These are phyloP conservation scores for Elymus sibiricus DNA, from an alignment of 176 grass and related monocot genomes.

Conservation along the genomic window DNA sequence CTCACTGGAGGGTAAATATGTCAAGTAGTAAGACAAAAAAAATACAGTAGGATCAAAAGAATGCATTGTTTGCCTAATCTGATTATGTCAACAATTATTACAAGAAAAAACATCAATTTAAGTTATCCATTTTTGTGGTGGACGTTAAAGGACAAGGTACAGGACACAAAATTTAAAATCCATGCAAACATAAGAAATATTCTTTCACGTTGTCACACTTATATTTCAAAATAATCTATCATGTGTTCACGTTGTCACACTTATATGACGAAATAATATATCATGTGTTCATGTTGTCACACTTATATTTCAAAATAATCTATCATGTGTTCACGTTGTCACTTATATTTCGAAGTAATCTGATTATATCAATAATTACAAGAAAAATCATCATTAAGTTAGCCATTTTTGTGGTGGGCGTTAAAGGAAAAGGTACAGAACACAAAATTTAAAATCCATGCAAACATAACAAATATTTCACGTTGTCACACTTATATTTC, in stretches of 20 bases:
- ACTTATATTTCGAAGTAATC: background rate
- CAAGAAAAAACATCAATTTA: background rate
- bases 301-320: background rate
- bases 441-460: background rate
- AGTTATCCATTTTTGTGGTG: background rate
- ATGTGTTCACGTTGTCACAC: background rate
- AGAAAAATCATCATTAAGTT: background rate
- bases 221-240: slow-evolving; percentile 2
- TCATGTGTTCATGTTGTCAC: background rate
- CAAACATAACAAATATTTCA: background rate
- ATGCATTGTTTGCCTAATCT: background rate
- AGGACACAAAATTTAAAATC: background rate
- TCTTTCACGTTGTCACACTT: background rate
- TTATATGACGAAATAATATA: background rate
- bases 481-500: background rate
- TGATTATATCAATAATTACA: background rate
- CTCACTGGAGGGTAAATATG: background rate
- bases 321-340: background rate
- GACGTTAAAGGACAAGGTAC: background rate
- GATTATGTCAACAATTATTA: slow-evolving; percentile 1
- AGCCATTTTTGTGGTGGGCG: background rate
- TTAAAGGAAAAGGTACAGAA: background rate
- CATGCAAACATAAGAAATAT: background rate
- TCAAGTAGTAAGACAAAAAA: background rate
- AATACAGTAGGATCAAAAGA: background rate